Conservation (phyloP, 1,284 basidiomycete species). For the Pseudozyma hubeiensis region DNA sequence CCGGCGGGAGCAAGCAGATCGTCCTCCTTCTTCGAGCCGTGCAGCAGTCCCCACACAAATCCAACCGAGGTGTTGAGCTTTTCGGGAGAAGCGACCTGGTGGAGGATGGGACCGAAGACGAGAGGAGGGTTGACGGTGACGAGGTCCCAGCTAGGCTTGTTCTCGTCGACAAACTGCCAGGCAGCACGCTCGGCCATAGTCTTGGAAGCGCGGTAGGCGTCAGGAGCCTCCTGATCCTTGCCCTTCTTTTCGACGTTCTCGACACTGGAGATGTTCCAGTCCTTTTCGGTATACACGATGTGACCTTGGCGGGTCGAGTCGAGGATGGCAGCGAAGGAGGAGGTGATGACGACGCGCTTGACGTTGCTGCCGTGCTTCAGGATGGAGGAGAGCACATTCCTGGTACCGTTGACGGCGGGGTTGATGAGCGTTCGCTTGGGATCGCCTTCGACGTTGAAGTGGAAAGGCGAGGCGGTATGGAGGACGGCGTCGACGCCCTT, state of each 20-base stretch:
- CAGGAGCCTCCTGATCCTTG: constrained; percentile 68
- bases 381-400: constrained; percentile 74
- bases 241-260: constrained; percentile 66
- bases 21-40: constrained; percentile 69
- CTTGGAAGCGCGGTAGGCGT: constrained; percentile 73
- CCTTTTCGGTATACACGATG: constrained; percentile 68
- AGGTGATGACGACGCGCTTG: constrained; percentile 76
- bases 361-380: constrained; percentile 73
- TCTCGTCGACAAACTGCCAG: constrained; percentile 66
- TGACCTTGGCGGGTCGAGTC: constrained; percentile 58
- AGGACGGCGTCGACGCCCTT: constrained; percentile 76
- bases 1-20: constrained; percentile 61
- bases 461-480: constrained; percentile 75
- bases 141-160: constrained; percentile 51
- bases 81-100: constrained; percentile 72
- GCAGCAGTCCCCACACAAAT: constrained; percentile 69
- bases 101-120: constrained; percentile 71
- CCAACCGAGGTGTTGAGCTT: constrained; percentile 74
- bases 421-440: constrained; percentile 71
- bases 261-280: constrained; percentile 78
- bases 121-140: constrained; percentile 58
- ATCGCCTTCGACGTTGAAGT: constrained; percentile 57
- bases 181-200: constrained; percentile 76
- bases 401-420: constrained; percentile 77
- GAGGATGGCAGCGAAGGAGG: constrained; percentile 74